Evolutionary conservation across 1,284 basidiomycete species (phyloP).

Genomic region (Ceratobasidium sp.): DNA sequence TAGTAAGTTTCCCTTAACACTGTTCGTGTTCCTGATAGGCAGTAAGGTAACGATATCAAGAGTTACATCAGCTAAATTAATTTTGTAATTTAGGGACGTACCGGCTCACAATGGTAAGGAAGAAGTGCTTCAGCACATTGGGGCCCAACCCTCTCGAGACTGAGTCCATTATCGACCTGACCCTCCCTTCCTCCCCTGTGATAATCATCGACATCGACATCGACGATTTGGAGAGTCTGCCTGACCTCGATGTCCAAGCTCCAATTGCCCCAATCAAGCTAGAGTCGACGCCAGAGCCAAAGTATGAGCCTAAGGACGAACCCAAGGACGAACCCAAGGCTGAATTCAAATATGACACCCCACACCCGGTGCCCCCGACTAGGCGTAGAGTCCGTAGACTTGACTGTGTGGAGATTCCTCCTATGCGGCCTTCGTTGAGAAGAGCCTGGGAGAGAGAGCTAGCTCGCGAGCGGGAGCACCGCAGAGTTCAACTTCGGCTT

Average conservation of each 20-base stretch:
- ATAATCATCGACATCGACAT: not conserved
- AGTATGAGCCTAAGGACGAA: too few relatives aligned
- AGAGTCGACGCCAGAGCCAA: not conserved
- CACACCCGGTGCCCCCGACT: not conserved
- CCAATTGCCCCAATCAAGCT: not conserved
- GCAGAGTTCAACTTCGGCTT: not conserved
- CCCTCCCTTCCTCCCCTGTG: not conserved
- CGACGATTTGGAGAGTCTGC: too few relatives aligned
- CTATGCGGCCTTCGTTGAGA: slow-evolving; percentile 11
- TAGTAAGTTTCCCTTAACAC: not conserved
- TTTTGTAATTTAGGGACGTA: not conserved
- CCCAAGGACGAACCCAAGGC: too few relatives aligned
- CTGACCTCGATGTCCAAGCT: too few relatives aligned
- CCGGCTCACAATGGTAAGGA: not conserved
- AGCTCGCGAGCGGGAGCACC: slow-evolving; percentile 7
- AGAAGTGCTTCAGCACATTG: not conserved
- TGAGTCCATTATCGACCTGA: not conserved
- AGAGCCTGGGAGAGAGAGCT: slow-evolving; percentile 14
- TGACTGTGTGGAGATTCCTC: slow-evolving; percentile 32
- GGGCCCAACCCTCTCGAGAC: not conserved
- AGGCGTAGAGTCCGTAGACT: slow-evolving; percentile 16
- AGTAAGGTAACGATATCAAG: not conserved
- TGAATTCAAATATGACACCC: too few relatives aligned
- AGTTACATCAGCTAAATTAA: not conserved
- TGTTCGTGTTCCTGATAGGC: not conserved